phyloP scores from a whole-genome alignment of 129 eudicot species.

The Glebionis coronaria region DNA sequence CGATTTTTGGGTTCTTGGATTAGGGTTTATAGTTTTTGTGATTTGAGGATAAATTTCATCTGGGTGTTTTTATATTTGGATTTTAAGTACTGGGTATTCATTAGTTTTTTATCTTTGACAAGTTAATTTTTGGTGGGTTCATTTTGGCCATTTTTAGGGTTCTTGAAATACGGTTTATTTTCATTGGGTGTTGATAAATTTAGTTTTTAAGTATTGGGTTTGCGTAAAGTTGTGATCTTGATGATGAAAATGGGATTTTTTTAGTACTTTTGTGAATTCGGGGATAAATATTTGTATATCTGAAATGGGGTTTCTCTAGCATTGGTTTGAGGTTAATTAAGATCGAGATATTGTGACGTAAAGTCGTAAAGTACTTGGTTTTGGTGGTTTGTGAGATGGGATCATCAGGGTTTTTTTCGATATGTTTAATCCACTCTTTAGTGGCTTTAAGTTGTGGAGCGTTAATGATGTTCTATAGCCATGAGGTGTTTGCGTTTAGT shows the following conservation, averaged over 20 bases:
- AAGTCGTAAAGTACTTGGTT: constrained; percentile 19
- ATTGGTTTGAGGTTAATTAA: constrained; percentile 6
- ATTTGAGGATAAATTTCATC: constrained; percentile 4
- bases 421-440: constrained; percentile 70
- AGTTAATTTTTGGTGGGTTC: constrained; percentile 8
- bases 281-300: background rate
- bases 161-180: constrained; percentile 12
- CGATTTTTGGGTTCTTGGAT: constrained; percentile 10
- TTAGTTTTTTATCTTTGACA: no score
- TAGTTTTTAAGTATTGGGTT: constrained; percentile 7
- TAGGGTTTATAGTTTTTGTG: constrained; percentile 17
- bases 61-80: constrained; percentile 15
- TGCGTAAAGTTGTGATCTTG: constrained; percentile 14
- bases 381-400: constrained; percentile 46
- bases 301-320: constrained; percentile 29
- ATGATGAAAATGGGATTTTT: constrained; percentile 9
- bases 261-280: constrained; percentile 13
- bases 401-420: constrained; percentile 64
- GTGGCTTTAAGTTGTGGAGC: constrained; percentile 75
- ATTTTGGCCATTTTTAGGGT: background rate
- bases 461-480: constrained; percentile 79
- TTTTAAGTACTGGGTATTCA: background rate
- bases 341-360: constrained; percentile 13
- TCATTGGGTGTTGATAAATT: constrained; percentile 19
- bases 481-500: constrained; percentile 69